Base-by-base conservation (phyloP, 176 grass and related monocot species). In the Coix lacrymajobi region DNA sequence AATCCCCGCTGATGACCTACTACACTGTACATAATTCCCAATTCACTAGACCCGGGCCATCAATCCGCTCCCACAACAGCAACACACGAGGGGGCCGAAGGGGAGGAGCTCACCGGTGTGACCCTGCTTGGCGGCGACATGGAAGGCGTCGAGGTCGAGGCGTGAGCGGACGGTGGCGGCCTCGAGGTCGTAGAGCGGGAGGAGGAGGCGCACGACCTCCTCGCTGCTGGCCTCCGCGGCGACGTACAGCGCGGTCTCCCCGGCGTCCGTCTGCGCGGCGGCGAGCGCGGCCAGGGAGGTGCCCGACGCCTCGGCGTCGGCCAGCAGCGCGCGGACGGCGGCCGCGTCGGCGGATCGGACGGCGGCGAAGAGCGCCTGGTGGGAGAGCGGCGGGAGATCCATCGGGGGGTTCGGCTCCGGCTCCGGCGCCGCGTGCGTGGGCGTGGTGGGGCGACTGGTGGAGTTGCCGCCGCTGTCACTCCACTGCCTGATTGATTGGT, bases 91-190 rank as follows among this genome's bases (percentile, higher is more conserved):
- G 25, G 61, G 77, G 69, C 20, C 71, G 31, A 4, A 58, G 64
- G 28, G 4, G 16, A 5, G 4, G 16, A 5, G 32, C 87, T 91
- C 81, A 99, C 93, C 91, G 10, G 87, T 81, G 85, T 92, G 93
- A 6, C 97, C 97, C 33, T 90, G 89, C 89, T 96, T 99, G 37
- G 97, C 89, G 38, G 97, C 97, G 49, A 94, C 89, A 57, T 99
- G 97, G 89, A 99, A 99, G 81, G 97, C 89, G 73, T 96, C 51
- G 28, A 99, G 89, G 73, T 99, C 97, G 79, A 99, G 89, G 80
- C 97, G 91, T 3, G 97, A 99, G 61, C 91, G 89, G 83, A 89
- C 46, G 19, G 73, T 34, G 49, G 87, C 91, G 33, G 69, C 64
- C 33, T 96, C 91, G 80, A 90, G 57, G 67, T 91, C 88, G 84